Percentiles rank a stretch among this genome's conserved stretches.
Evolutionary conservation across 2,329 filamentous ascomycete species (phyloP).

Genomic region (Aphanocladium album): DNA sequence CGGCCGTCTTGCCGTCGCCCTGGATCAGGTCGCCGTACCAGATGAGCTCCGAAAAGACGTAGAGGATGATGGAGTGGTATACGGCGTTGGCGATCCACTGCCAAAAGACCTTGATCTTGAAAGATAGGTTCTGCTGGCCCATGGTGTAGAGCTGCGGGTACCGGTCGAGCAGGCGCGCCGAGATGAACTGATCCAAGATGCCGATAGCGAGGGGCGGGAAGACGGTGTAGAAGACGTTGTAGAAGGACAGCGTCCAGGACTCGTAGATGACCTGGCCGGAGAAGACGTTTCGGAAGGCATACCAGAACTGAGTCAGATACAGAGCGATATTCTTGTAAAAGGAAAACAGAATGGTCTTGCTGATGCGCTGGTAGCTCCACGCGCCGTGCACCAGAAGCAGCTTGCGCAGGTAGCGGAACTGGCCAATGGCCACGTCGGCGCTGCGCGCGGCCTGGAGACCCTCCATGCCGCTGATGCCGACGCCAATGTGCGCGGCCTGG

Average conservation of each 20-base stretch:
- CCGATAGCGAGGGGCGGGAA: conserved; percentile 90
- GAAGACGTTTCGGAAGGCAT: conserved; percentile 96
- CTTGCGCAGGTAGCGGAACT: conserved; percentile 93
- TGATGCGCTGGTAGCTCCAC: conserved; percentile 96
- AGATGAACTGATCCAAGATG: conserved; percentile 97
- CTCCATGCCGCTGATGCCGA: conserved; percentile 95
- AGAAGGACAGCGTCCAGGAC: conserved; percentile 98
- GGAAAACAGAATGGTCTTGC: conserved; percentile 95
- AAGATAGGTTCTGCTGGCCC: conserved; percentile 89
- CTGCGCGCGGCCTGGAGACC: conserved; percentile 94
- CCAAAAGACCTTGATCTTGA: conserved; percentile 86
- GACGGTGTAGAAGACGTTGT: conserved; percentile 97
- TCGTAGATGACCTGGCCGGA: conserved; percentile 98
- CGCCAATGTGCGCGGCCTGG: conserved; percentile 94
- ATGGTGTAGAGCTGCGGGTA: conserved; percentile 95
- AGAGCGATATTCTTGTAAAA: conserved; percentile 99
- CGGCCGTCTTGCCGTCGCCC: conserved; percentile 72
- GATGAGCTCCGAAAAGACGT: conserved; percentile 75
- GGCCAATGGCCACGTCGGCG: conserved; percentile 90
- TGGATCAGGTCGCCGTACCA: conserved; percentile 77
- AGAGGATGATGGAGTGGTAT: conserved; percentile 92
- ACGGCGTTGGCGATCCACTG: conserved; percentile 93
- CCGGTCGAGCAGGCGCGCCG: conserved; percentile 83
- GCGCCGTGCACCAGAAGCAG: conserved; percentile 90
- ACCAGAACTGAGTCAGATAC: conserved; percentile 99